Percentiles rank a stretch among this genome's conserved stretches.
These are phyloP conservation scores for Tothia fuscella DNA, from an alignment of 2,329 filamentous ascomycete species.

Conservation along the genomic window DNA sequence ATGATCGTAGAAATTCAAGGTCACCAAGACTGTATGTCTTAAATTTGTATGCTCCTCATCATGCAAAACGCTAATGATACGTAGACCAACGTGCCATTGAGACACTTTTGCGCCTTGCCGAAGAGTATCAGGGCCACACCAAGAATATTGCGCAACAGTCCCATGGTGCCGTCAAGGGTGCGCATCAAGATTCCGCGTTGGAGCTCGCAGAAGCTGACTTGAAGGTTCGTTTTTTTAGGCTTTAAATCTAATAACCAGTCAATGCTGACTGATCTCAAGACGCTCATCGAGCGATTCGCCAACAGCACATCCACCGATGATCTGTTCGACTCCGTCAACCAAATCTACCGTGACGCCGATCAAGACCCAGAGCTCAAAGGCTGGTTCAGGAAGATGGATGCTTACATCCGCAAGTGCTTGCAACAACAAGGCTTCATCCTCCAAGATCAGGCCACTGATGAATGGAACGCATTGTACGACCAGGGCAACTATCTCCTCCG, in stretches of 20 bases:
- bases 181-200: constrained; percentile 52
- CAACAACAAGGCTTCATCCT: constrained; percentile 87
- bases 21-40: constrained; percentile 65
- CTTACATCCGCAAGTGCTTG: constrained; percentile 69
- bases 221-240: constrained; percentile 44
- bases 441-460: constrained; percentile 61
- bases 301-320: constrained; percentile 86
- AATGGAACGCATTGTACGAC: constrained; percentile 80
- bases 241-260: constrained; percentile 25
- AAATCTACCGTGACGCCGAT: constrained; percentile 79
- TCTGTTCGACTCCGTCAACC: constrained; percentile 71
- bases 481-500: constrained; percentile 76
- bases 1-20: constrained; percentile 95
- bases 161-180: constrained; percentile 58
- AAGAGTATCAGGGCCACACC: constrained; percentile 70
- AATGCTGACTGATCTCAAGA: constrained; percentile 47
- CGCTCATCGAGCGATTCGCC: constrained; percentile 85
- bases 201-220: constrained; percentile 66
- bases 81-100: constrained; percentile 75
- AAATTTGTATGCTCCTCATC: neutral
- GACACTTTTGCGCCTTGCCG: constrained; percentile 71
- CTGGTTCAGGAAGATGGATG: constrained; percentile 76
- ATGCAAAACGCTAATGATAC: neutral
- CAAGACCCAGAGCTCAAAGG: constrained; percentile 71
- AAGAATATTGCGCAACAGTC: constrained; percentile 52